Base-by-base conservation (phyloP, 2,329 filamentous ascomycete species). In the Grosmannia huntii region DNA sequence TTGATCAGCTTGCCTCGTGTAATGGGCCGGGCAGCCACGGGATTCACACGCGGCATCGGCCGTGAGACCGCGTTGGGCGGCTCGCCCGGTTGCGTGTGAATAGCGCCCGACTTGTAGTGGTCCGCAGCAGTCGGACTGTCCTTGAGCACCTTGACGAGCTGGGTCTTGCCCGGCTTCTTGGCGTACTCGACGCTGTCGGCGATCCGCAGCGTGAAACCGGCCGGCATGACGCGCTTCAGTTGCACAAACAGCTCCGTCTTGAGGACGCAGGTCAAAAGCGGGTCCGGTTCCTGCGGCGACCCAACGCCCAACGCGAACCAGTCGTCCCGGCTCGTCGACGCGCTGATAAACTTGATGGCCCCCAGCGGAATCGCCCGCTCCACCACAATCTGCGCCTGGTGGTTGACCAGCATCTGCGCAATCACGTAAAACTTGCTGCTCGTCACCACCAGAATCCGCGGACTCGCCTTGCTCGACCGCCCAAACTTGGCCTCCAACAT, bases 161-260 rank as follows among this genome's bases (percentile, higher is more conserved):
- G 87, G 70, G 89, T 81, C 75, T 99, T 99, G 58, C 89, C 89
- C 1, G 94, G 94, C 73, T 99, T 99, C 80, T 97, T 99, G 68
- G 92, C 91, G 72, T 96, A 99, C 69, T 96, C 89, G 65, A 99
- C 91, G 60, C 79, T 80, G 31, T 94, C 86, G n/a, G 76, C 83
- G 62, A 97, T 86, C 72, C 88, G 90, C 53, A 99, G 73, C 68
- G 85, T 90, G 68, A 95, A 81, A 11, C 88, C 85, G 10, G 87
- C 89, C 3, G 87, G 85, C 72, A 95, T 87, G 56, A 84, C 83
- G 55, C 83, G 84, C 68, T 86, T 84, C 74, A 99, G 84, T 62
- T 96, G 91, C 0, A 92, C 95, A 68, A 97, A 95, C 72, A 99
- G 85, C 68, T 99, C 94, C 0, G 94, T 99, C 76, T 99, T 99